Evolutionary conservation across 495 filamentous ascomycete genomes (phyloP).

Genomic region (Emericellopsis terricola): DNA sequence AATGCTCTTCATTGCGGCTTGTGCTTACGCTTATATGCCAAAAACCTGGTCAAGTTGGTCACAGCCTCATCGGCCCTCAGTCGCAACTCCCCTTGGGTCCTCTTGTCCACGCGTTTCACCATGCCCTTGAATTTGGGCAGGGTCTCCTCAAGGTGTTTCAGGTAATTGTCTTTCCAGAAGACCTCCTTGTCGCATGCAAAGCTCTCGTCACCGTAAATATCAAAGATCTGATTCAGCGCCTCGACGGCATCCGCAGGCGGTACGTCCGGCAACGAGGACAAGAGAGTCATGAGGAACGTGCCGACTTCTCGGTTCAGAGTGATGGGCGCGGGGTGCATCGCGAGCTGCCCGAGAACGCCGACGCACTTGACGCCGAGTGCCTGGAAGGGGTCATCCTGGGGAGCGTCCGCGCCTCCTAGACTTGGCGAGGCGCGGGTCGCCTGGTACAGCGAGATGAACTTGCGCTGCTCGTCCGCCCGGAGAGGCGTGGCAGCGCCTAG

Average conservation of each 20-base stretch:
- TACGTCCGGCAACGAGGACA: conserved; percentile 23
- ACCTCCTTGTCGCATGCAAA: conserved; percentile 35
- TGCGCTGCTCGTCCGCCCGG: conserved; percentile 27
- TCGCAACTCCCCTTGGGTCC: conserved; percentile 30
- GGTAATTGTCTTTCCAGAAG: conserved; percentile 40
- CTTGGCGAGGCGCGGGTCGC: conserved; percentile 22
- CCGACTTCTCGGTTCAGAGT: conserved; percentile 36
- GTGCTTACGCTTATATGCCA: conserved; percentile 40
- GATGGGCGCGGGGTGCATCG: conserved; percentile 23
- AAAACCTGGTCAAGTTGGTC: conserved; percentile 37
- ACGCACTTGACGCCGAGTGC: conserved; percentile 39
- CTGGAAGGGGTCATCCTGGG: conserved; percentile 28
- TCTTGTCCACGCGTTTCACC: conserved; percentile 38
- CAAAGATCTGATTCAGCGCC: conserved; percentile 40
- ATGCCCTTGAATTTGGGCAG: conserved; percentile 29
- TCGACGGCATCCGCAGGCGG: conserved; percentile 33
- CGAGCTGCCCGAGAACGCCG: conserved; percentile 39
- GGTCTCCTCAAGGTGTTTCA: conserved; percentile 33
- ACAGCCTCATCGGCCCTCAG: conserved; percentile 34
- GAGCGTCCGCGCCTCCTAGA: too few species aligned
- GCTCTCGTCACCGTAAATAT: conserved; percentile 40
- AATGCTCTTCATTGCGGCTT: too few species aligned
- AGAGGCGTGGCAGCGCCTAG: conserved; percentile 19
- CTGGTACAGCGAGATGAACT: conserved; percentile 42
- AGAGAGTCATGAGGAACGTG: conserved; percentile 35